Base-by-base conservation (phyloP, 2,329 filamentous ascomycete genomes). In the Phialemoniopsis sp. region DNA sequence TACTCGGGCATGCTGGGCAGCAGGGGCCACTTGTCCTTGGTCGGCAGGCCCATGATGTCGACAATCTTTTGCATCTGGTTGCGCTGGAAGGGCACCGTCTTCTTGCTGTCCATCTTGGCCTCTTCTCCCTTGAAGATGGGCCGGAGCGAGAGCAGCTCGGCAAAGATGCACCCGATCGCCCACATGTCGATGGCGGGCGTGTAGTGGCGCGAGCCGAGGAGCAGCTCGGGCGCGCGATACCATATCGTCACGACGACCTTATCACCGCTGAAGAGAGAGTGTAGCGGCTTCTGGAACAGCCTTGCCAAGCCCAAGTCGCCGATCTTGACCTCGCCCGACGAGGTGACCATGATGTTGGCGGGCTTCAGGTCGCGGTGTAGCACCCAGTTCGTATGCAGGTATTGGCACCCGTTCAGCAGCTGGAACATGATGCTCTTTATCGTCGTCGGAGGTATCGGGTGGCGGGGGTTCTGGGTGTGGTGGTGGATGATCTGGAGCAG, bases 51-150 rank as follows among this genome's bases (percentile, higher is more conserved):
- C 70, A 98, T 84, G 46, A 98, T 89, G 57, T 98, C 93, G 29
- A 95, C 88, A 52, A 98, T 98, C 65, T 95, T 96, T 57, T 93
- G 89, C 91, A 98, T 97, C 66, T 98, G 93, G 54, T 96, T 96
- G 13, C 90, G 80, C 63, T 98, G 93, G 52, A 98, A 98, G 0
- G 93, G 93, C 0, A 97, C 90, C 1, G 87, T 93, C 67, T 97
- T 97, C 64, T 98, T 98, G 52, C 80, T 87, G 62, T 98, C 93
- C 86, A 97, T 96, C 66, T 98, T 98, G 13, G 93, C 93, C 63
- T 98, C 93, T 57, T 98, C 93, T 0, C 93, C 93, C 58, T 98
- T 98, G 63, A 98, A 98, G 39, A 98, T 97, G 0, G 93, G 93
- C 1, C 91, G 78, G 4, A 98, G 68, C 2, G 87, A 90, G 0